Base-by-base conservation (phyloP, 768 basidiomycete species). In the Tricholoma hemisulphureum region DNA sequence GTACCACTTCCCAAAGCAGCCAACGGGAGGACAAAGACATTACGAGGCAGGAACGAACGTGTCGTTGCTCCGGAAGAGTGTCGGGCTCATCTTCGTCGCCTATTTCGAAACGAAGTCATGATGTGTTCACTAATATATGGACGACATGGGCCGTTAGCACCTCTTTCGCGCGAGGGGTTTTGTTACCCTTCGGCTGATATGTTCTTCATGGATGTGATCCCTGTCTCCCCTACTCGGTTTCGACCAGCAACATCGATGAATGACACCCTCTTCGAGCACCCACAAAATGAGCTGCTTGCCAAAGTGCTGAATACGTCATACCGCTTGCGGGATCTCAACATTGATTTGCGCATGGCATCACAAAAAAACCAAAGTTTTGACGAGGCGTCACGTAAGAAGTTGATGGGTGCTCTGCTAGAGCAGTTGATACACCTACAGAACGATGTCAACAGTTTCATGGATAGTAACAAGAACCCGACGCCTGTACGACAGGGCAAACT, bases 361-460 rank as follows among this genome's bases (percentile, higher is more conserved):
- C 75, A 78, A 49, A 91, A 94, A 69, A 74, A 72, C 1, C 77
- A 82, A 2, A 72, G 73, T 35, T 75, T 75, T 58, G 83, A 90
- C 64, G 80, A 83, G 34, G 68, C 68, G 10, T 63, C 77, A 16
- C 77, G 84, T 39, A 80, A 78, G 63, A 80, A 80, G 57, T 71
- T 90, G 6, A 83, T 94, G 69, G 80, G 83, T 18, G 70, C 78
- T 29, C 80, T 99, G 20, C 76, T 98, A 53, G 93, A 95, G 63
- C 75, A 86, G 8, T 73, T 99, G 46, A 84, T 97, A 51, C 92
- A 95, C 69, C 83, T 98, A 6, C 97, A 99, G 71, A 79, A 91
- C 53, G 91, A 96, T 59, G 95, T 98, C 59, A 98, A 98, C 70
- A 92, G 91, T 71, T 96, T 98, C 74, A 89, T 99, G 74, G 97